A percentile compares a stretch with the other conserved stretches of the same genome.
Evolutionary conservation across 1,139 yeast genomes (phyloP).

Genomic region (Sugiyamaella sp.): DNA sequence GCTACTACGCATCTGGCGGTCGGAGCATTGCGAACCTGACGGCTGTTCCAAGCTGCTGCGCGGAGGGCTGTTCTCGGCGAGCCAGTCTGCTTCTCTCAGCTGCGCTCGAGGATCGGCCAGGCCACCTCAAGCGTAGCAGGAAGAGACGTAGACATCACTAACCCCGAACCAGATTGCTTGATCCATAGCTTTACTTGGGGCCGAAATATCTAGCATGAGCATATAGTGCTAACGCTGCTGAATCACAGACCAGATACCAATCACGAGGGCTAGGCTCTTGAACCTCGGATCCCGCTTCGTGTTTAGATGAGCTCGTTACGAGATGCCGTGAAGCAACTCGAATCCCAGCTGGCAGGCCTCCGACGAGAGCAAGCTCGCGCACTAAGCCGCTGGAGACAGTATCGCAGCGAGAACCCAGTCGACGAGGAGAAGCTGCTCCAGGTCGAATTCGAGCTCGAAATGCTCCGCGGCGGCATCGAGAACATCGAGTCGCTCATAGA

Average conservation of each 20-base stretch:
- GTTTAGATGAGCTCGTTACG: conserved; percentile 10
- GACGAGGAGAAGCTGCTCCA: conserved; percentile 24
- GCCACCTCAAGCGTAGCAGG: neutral
- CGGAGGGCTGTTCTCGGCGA: too few species aligned
- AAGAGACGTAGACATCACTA: neutral
- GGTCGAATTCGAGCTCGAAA: conserved; percentile 30
- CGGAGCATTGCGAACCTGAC: too few species aligned
- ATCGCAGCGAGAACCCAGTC: conserved; percentile 15
- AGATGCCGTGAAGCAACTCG: conserved; percentile 17
- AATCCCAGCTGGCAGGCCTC: conserved; percentile 20
- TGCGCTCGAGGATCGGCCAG: too few species aligned
- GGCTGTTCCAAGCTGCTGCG: too few species aligned
- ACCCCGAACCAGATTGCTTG: too few species aligned
- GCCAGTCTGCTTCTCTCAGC: too few species aligned
- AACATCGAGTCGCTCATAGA: conserved; percentile 26
- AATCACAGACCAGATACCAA: neutral
- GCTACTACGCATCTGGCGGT: too few species aligned
- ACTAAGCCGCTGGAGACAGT: conserved; percentile 5
- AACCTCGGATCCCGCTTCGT: neutral
- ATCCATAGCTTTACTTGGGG: neutral
- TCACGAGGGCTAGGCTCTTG: neutral
- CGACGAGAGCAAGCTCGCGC: conserved; percentile 18
- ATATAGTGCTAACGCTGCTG: neutral
- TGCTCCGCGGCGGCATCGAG: conserved; percentile 30
- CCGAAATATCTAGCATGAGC: neutral